Conservation (phyloP, 2,329 filamentous ascomycete genomes). For the Nemania sp. region DNA sequence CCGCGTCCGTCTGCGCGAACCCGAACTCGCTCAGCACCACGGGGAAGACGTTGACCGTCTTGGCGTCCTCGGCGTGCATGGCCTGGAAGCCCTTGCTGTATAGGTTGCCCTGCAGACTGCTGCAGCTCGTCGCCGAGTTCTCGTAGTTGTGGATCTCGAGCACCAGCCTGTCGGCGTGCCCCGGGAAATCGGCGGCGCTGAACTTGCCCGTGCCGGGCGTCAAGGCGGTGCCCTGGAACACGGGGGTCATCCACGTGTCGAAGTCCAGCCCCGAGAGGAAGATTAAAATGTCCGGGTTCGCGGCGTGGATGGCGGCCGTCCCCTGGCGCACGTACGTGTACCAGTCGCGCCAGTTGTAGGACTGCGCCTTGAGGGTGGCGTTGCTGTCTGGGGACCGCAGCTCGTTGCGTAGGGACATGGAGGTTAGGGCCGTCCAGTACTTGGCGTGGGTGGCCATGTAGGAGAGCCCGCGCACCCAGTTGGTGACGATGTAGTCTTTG, state of each 20-base stretch:
- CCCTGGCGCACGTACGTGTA: conserved; percentile 64
- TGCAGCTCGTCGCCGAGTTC: conserved; percentile 62
- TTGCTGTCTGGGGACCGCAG: conserved; percentile 59
- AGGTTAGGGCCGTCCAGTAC: conserved; percentile 60
- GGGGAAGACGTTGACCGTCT: conserved; percentile 59
- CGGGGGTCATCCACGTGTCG: conserved; percentile 66
- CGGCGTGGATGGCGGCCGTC: conserved; percentile 61
- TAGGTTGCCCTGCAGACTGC: conserved; percentile 59
- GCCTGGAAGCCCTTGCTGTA: conserved; percentile 66
- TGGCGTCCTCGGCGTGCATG: conserved; percentile 52
- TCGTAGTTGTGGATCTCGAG: conserved; percentile 73
- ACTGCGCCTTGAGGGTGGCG: conserved; percentile 49
- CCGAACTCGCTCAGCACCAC: conserved; percentile 67
- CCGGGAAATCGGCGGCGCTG: conserved; percentile 59
- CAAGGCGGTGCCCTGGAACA: conserved; percentile 62
- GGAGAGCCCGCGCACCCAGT: conserved; percentile 69
- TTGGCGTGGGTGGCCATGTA: conserved; percentile 71
- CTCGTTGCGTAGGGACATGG: conserved; percentile 67
- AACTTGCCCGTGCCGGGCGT: conserved; percentile 61
- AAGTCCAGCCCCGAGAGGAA: conserved; percentile 70
- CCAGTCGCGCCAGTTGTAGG: conserved; percentile 69
- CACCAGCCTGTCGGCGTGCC: conserved; percentile 66
- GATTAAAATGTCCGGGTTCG: conserved; percentile 65
- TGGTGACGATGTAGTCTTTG: conserved; percentile 66
- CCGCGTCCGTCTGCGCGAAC: conserved; percentile 61